These are phyloP conservation scores for Trifolium pratense DNA, from an alignment of 306 rosid genomes.

Conservation along the genomic window DNA sequence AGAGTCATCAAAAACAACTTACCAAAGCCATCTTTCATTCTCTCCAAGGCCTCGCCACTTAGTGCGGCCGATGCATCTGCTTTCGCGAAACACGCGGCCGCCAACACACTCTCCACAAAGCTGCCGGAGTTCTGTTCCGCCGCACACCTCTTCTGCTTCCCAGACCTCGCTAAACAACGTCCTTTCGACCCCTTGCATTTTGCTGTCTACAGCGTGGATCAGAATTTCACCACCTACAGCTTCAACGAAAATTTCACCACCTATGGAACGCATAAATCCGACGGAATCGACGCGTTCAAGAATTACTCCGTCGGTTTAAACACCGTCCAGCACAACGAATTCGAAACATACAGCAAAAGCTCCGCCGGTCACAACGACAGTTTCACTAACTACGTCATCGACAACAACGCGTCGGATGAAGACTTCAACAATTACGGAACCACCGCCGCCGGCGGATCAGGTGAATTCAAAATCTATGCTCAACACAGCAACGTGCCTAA, in stretches of 20 bases:
- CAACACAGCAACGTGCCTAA: conserved; percentile 53
- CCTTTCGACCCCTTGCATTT: conserved; percentile 26
- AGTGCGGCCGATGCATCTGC: conserved; percentile 52
- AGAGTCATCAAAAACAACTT: conserved; percentile 1
- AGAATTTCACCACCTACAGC: conserved; percentile 67
- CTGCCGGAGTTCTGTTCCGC: conserved; percentile 69
- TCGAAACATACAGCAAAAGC: conserved; percentile 71
- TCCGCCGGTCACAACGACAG: conserved; percentile 56
- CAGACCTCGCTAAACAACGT: conserved; percentile 49
- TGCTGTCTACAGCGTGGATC: conserved; percentile 36
- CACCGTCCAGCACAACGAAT: conserved; percentile 50
- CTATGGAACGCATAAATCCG: conserved; percentile 58
- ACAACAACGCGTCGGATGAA: conserved; percentile 59
- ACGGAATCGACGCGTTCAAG: conserved; percentile 64
- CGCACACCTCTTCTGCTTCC: conserved; percentile 68
- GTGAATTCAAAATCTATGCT: conserved; percentile 62
- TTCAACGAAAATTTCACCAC: conserved; percentile 62
- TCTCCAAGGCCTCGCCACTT: conserved; percentile 73
- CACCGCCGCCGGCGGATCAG: conserved; percentile 54
- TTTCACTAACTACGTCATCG: conserved; percentile 54
- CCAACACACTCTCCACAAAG: conserved; percentile 55
- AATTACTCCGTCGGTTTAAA: conserved; percentile 51
- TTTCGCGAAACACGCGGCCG: conserved; percentile 56
- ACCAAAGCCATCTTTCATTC: conserved; percentile 43
- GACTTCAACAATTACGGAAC: conserved; percentile 66